Conservation (phyloP, 2,329 filamentous ascomycete genomes). For the Phyllosticta citriasiana region DNA sequence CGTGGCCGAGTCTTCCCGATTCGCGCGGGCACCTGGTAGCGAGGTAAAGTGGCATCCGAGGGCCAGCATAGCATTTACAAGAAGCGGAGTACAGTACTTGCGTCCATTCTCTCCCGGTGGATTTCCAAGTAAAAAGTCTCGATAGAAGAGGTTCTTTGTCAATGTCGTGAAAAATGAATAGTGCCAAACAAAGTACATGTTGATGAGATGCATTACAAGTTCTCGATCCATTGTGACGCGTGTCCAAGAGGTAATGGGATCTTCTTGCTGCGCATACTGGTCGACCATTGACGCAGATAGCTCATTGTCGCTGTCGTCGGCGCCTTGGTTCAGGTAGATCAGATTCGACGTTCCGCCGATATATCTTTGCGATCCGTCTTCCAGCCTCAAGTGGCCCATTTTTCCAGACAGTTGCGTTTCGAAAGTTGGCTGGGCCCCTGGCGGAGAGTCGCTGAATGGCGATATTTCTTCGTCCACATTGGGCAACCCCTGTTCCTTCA, state of each 20-base stretch:
- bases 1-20: conserved; percentile 65
- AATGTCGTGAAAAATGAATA: conserved; percentile 93
- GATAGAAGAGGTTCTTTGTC: conserved; percentile 75
- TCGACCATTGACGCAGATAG: conserved; percentile 20
- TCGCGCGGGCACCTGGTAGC: conserved; percentile 59
- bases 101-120: conserved; percentile 38
- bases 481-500: conserved; percentile 40
- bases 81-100: conserved; percentile 70
- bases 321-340: conserved; percentile 53
- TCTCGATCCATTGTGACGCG: conserved; percentile 69
- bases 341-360: conserved; percentile 92
- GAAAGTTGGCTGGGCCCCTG: conserved; percentile 30
- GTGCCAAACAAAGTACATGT: conserved; percentile 98
- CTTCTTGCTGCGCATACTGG: conserved; percentile 43
- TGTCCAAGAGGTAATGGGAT: conserved; percentile 80
- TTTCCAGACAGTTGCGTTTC: conserved; percentile 82
- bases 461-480: conserved; percentile 33
- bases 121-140: conserved; percentile 69
- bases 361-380: conserved; percentile 80
- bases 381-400: conserved; percentile 82
- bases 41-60: conserved; percentile 90
- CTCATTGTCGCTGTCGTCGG: conserved; percentile 25
- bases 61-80: conserved; percentile 90
- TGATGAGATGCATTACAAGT: conserved; percentile 76
- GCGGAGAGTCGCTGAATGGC: conserved; percentile 33